phyloP scores from a whole-genome alignment of 352 stramenopile genomes.

The Globisporangium nunn region DNA sequence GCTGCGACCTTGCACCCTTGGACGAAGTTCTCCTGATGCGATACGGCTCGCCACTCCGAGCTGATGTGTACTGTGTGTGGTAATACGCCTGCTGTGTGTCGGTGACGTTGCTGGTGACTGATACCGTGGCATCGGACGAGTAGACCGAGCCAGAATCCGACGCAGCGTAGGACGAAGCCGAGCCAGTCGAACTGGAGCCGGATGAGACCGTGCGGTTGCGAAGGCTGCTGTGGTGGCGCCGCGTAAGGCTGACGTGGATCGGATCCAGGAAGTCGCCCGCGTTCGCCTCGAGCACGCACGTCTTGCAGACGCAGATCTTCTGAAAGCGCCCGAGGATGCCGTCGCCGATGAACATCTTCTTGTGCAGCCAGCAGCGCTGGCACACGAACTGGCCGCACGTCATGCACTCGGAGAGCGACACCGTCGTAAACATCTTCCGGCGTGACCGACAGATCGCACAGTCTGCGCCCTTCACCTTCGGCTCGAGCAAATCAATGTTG shows the following conservation, averaged over 20 bases:
- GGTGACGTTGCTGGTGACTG: not conserved
- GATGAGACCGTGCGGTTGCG: slow-evolving; percentile 2
- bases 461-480: slow-evolving; percentile 8
- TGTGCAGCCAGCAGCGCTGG: slow-evolving; percentile 31
- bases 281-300: slow-evolving; percentile 32
- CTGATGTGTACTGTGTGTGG: slow-evolving; percentile 7
- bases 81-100: slow-evolving; percentile 8
- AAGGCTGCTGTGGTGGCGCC: slow-evolving; percentile 7
- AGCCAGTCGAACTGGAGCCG: not conserved
- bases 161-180: slow-evolving; percentile 3
- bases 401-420: slow-evolving; percentile 25
- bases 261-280: slow-evolving; percentile 18
- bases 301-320: slow-evolving; percentile 32
- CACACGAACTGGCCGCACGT: slow-evolving; percentile 44
- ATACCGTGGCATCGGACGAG: slow-evolving; percentile 3
- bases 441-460: slow-evolving; percentile 28
- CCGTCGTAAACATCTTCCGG: slow-evolving; percentile 28
- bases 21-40: not conserved
- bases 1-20: not conserved
- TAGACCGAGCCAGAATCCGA: slow-evolving; percentile 8
- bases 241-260: slow-evolving; percentile 13
- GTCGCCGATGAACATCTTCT: slow-evolving; percentile 35
- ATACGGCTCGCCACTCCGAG: not conserved
- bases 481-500: slow-evolving; percentile 24
- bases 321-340: slow-evolving; percentile 39